Percentiles rank a stretch among this genome's conserved stretches.
phyloP scores from a whole-genome alignment of 306 rosid genomes.

The Vachellia collinsii region DNA sequence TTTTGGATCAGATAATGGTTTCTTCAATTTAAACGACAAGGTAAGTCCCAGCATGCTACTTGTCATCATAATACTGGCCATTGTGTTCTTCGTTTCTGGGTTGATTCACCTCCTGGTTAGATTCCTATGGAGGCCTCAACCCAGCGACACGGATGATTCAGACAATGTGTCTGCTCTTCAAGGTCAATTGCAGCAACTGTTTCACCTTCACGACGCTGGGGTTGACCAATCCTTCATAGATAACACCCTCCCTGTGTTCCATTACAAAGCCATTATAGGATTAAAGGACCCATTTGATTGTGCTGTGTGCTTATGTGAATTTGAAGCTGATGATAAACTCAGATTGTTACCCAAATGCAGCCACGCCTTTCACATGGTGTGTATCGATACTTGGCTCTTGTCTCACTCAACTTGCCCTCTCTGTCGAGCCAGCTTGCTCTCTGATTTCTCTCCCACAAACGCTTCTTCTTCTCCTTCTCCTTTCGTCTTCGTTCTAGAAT shows the following conservation, averaged over 20 bases:
- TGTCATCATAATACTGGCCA: conserved; percentile 74
- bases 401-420: conserved; percentile 97
- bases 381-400: conserved; percentile 94
- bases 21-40: conserved; percentile 53
- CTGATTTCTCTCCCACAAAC: conserved; percentile 56
- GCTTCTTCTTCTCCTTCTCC: conserved; percentile 46
- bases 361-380: conserved; percentile 93
- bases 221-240: conserved; percentile 96
- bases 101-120: conserved; percentile 89
- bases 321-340: conserved; percentile 81
- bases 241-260: conserved; percentile 77
- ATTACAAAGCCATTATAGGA: conserved; percentile 81
- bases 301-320: conserved; percentile 94
- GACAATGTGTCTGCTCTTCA: conserved; percentile 81
- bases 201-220: conserved; percentile 94
- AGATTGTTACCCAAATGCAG: conserved; percentile 90
- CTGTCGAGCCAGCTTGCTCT: conserved; percentile 77
- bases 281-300: conserved; percentile 89
- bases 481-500: conserved; percentile 82
- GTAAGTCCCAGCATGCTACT: conserved; percentile 80
- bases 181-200: conserved; percentile 93
- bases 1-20: conserved; percentile 43
- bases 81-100: conserved; percentile 90
- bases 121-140: conserved; percentile 67
- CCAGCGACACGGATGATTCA: conserved; percentile 64